These are phyloP conservation scores for Fusarium papillatum DNA, from an alignment of 2,329 filamentous ascomycete species.

Conservation along the genomic window DNA sequence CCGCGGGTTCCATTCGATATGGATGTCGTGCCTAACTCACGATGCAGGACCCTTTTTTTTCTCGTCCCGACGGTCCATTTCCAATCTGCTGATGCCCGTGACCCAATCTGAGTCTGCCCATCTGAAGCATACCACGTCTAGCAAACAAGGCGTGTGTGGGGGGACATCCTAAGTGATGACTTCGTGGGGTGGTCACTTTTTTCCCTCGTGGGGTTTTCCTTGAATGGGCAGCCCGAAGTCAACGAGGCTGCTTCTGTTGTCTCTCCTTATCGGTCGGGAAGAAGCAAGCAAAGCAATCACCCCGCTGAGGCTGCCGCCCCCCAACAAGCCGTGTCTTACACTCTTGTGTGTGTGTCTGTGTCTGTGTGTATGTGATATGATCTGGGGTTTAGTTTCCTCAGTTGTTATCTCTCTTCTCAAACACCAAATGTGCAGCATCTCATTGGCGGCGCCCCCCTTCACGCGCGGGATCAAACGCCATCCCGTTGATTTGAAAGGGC, in stretches of 20 bases:
- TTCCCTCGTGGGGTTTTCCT: conserved; percentile 19
- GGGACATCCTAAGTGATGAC: conserved; percentile 1
- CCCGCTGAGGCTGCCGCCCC: conserved; percentile 20
- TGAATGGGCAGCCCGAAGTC: not conserved
- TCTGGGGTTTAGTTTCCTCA: conserved; percentile 24
- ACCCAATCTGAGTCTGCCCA: conserved; percentile 20
- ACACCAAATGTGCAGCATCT: not conserved
- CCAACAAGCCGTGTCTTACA: conserved; percentile 3
- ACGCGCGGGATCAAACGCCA: conserved; percentile 21
- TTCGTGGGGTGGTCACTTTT: conserved; percentile 6
- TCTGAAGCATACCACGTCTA: conserved; percentile 28
- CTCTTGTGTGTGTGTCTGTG: not conserved
- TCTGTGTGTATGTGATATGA: not conserved
- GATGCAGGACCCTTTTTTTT: conserved; percentile 2
- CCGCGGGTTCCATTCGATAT: not conserved
- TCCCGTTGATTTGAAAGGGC: conserved; percentile 13
- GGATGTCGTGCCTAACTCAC: conserved; percentile 1
- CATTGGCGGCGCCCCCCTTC: conserved; percentile 13
- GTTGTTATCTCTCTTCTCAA: conserved; percentile 28
- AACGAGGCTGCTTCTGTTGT: not conserved
- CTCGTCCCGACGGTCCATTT: conserved; percentile 2
- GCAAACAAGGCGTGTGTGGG: conserved; percentile 25
- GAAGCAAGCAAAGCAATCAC: conserved; percentile 11
- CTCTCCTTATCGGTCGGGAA: conserved; percentile 17
- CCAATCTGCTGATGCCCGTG: conserved; percentile 23